phyloP scores from a whole-genome alignment of 2,329 filamentous ascomycete species.

The Paramyrothecium roridum region DNA sequence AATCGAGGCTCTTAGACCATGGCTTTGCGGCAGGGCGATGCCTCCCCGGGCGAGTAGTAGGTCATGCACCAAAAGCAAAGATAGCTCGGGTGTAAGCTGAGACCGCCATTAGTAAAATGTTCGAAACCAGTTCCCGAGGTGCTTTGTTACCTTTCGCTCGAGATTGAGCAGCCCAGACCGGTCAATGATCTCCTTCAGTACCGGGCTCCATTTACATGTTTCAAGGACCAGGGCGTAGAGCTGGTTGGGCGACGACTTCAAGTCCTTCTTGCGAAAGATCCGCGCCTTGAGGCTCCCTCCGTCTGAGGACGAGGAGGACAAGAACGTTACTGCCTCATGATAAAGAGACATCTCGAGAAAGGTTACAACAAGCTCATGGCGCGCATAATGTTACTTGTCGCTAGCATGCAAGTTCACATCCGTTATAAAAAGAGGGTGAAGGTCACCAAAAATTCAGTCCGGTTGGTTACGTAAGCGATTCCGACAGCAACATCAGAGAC shows the following conservation, averaged over 20 bases:
- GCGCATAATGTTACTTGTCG: not conserved
- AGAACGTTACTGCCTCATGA: conserved; percentile 78
- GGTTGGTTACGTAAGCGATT: too few relatives aligned
- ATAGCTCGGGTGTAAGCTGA: conserved; percentile 75
- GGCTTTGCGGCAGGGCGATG: conserved; percentile 74
- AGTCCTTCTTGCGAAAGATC: conserved; percentile 69
- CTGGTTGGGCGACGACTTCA: conserved; percentile 77
- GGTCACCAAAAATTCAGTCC: too few relatives aligned
- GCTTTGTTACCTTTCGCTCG: conserved; percentile 71
- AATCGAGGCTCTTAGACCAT: conserved; percentile 73
- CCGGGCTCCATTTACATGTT: conserved; percentile 82
- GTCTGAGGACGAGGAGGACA: conserved; percentile 49
- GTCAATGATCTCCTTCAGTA: conserved; percentile 89
- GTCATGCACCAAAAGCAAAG: conserved; percentile 83
- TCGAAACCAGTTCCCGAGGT: not conserved
- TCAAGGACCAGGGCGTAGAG: conserved; percentile 86
- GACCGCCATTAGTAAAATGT: not conserved
- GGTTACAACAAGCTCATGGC: not conserved
- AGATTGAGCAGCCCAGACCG: conserved; percentile 69
- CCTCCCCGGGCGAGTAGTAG: conserved; percentile 77
- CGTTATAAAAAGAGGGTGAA: too few relatives aligned
- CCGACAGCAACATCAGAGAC: too few relatives aligned
- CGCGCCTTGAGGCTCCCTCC: conserved; percentile 86
- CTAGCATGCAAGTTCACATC: not conserved
- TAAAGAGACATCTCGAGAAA: conserved; percentile 79